Percentiles rank a stretch among this genome's conserved stretches.
These are phyloP conservation scores for Linderniella brevidens DNA, from an alignment of 257 asterid species.

Conservation along the genomic window DNA sequence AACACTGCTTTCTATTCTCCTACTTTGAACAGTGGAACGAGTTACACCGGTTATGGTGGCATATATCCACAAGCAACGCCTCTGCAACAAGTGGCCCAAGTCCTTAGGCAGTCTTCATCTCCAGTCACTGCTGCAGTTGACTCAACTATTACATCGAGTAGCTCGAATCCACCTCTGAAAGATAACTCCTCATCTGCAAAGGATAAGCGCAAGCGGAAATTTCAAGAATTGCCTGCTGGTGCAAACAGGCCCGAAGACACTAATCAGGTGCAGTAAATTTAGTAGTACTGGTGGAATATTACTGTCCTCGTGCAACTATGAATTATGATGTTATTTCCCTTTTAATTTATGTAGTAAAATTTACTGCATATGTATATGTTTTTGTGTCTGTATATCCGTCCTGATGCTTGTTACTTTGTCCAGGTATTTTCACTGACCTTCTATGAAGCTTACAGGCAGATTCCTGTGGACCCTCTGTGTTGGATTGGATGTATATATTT, in stretches of 20 bases:
- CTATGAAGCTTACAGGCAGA: conserved; percentile 84
- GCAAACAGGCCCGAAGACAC: conserved; percentile 23
- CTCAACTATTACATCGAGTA: conserved; percentile 31
- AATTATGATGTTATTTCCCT: neutral
- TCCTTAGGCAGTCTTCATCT: conserved; percentile 63
- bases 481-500: conserved; percentile 41
- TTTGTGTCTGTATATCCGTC: conserved; percentile 3
- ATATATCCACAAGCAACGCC: conserved; percentile 89
- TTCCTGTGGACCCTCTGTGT: conserved; percentile 42
- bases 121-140: conserved; percentile 41
- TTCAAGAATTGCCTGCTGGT: conserved; percentile 66
- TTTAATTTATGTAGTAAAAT: neutral
- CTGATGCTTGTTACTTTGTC: conserved; percentile 62
- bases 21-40: conserved; percentile 39
- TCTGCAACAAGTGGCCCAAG: conserved; percentile 85
- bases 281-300: neutral
- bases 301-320: conserved; percentile 1
- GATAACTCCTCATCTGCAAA: conserved; percentile 14
- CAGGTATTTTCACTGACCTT: conserved; percentile 99
- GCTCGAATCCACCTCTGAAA: conserved; percentile 19
- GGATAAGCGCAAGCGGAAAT: conserved; percentile 71
- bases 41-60: conserved; percentile 86
- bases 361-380: neutral
- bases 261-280: conserved; percentile 32
- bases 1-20: conserved; percentile 27